These are phyloP conservation scores for Oenanthe javanica DNA, from an alignment of 140 eudicot genomes.

Conservation along the genomic window DNA sequence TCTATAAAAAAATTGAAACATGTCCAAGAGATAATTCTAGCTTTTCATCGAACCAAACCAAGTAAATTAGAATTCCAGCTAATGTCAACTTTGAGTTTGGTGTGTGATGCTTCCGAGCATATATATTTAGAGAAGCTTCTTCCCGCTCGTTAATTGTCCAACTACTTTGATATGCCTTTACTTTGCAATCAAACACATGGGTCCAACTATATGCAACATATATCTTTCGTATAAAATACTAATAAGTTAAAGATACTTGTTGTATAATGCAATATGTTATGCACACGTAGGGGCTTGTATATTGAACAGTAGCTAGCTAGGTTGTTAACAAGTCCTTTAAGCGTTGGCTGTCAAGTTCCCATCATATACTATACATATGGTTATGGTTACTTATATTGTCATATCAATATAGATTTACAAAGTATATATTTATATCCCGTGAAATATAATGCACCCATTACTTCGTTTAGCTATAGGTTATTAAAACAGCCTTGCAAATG, in stretches of 20 bases:
- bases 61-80: neutral
- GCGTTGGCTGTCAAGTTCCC: neutral
- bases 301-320: neutral
- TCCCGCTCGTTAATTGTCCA: neutral
- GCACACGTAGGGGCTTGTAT: slow-evolving; percentile 1
- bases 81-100: neutral
- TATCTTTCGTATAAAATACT: neutral
- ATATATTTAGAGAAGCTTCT: neutral
- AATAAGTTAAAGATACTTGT: neutral
- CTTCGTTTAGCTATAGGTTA: neutral
- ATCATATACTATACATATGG: neutral
- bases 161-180: neutral
- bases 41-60: neutral
- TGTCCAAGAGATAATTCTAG: too few relatives aligned
- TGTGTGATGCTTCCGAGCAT: neutral
- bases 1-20: too few relatives aligned
- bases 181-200: neutral
- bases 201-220: neutral
- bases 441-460: neutral
- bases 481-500: neutral
- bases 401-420: neutral
- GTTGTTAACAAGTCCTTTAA: neutral
- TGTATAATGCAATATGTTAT: neutral
- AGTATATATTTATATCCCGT: neutral
- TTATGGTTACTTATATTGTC: neutral